Base-by-base conservation (phyloP, 768 basidiomycete species). In the Tremella mesenterica region DNA sequence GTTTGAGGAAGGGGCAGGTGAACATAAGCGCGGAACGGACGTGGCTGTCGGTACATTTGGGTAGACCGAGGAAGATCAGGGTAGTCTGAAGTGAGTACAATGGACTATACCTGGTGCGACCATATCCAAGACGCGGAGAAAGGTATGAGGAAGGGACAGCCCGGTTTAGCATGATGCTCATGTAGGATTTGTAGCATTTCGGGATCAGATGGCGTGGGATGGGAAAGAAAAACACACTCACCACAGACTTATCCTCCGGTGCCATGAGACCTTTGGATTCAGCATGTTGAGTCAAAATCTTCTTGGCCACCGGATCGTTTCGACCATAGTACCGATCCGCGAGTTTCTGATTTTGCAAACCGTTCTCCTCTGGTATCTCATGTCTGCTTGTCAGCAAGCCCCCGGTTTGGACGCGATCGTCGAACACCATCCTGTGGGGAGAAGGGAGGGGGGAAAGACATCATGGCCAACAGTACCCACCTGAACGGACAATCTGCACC, bases 301-400 rank as follows among this genome's bases (percentile, higher is more conserved):
- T 95, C 57, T 81, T 81, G 9, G 95, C 95, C 3, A 99, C 93
- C 12, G 93, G 90, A 68, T 97, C 95, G 58, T 87, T 88, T 25
- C 78, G 77, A 5, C 95, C 95, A 73, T 97, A 84, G 73, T 89
- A 97, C 48, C 95, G 79, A 75, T 97, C 93, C 63, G 86, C 84
- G 47, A 97, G 84, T 67, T 89, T 96, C 74, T 99, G 93, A 63
- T 90, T 85, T 12, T 87, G 80, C 41, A 91, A 73, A 34, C 84
- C 88, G 56, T 85, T 86, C 62, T 90, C 80, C 16, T 79, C 80
- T 0, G 89, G 89, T 67, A 85, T 81, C 72, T 99, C 95, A 65
- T 97, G 93, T 56, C 92, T 86, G 53, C 14, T 12, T 48, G 31
- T 44, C 3, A 60, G 52, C 53, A 48, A 20, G 1, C 2, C 3